Percentiles rank a stretch among this genome's conserved stretches.
These are phyloP conservation scores for Coleophoma cylindrospora DNA, from an alignment of 2,329 filamentous ascomycete species.

Conservation along the genomic window DNA sequence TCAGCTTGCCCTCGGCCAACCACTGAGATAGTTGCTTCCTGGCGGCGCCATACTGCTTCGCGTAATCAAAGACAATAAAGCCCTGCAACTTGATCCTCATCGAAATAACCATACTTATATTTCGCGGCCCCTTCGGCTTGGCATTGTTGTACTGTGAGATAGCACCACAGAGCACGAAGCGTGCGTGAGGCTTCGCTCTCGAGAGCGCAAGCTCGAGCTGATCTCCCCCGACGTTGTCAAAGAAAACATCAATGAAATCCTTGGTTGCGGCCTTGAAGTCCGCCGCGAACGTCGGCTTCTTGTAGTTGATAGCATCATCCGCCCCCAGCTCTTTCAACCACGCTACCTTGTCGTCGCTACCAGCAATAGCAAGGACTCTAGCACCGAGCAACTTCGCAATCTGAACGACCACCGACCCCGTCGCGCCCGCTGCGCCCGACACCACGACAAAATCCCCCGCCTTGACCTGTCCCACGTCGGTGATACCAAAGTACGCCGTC, in stretches of 20 bases:
- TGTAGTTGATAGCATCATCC: slow-evolving; percentile 63
- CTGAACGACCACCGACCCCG: slow-evolving; percentile 68
- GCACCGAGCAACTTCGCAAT: slow-evolving; percentile 66
- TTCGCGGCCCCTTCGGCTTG: slow-evolving; percentile 49
- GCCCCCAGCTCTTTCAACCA: slow-evolving; percentile 61
- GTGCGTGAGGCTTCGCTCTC: slow-evolving; percentile 51
- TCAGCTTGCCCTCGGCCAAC: slow-evolving; percentile 67
- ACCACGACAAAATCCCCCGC: slow-evolving; percentile 69
- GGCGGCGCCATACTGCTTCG: slow-evolving; percentile 50
- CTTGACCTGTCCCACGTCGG: slow-evolving; percentile 60
- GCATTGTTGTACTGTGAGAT: slow-evolving; percentile 66
- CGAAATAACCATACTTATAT: slow-evolving; percentile 45
- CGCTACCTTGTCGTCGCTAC: slow-evolving; percentile 57
- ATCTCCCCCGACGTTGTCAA: slow-evolving; percentile 66
- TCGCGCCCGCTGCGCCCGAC: slow-evolving; percentile 70
- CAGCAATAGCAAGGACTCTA: slow-evolving; percentile 56
- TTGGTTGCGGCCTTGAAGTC: slow-evolving; percentile 53
- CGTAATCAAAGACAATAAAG: slow-evolving; percentile 70
- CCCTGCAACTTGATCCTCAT: slow-evolving; percentile 59
- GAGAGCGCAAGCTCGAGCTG: slow-evolving; percentile 59
- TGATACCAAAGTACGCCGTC: slow-evolving; percentile 71
- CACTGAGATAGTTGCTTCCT: slow-evolving; percentile 58
- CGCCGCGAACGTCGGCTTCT: slow-evolving; percentile 53
- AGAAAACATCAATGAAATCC: slow-evolving; percentile 60
- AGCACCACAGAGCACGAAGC: slow-evolving; percentile 50